These are phyloP conservation scores for Argentina anserina DNA, from an alignment of 306 rosid genomes.

Conservation along the genomic window DNA sequence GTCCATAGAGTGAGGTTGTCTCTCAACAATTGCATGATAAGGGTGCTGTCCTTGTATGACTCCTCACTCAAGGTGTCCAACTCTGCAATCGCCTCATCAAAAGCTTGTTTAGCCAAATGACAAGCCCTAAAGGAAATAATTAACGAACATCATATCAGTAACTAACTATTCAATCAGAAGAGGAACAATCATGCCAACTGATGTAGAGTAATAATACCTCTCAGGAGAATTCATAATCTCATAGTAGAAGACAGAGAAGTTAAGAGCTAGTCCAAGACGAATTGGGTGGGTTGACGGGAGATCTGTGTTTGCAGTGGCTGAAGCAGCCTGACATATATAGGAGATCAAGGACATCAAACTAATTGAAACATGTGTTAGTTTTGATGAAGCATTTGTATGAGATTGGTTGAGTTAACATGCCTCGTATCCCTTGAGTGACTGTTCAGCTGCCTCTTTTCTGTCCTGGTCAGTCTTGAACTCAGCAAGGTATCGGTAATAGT, in stretches of 20 bases:
- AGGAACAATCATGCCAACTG: conserved; percentile 9
- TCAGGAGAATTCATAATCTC: conserved; percentile 98
- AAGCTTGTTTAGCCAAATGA: conserved; percentile 98
- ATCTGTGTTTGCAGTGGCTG: conserved; percentile 81
- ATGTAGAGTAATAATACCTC: conserved; percentile 43
- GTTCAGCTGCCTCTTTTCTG: conserved; percentile 52
- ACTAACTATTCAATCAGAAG: not conserved
- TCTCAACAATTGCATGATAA: conserved; percentile 97
- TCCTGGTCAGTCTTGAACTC: conserved; percentile 55
- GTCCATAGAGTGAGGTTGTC: conserved; percentile 99
- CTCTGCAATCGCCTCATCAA: conserved; percentile 97
- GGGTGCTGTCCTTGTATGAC: conserved; percentile 97
- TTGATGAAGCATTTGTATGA: conserved; percentile 14
- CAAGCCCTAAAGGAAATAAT: conserved; percentile 70
- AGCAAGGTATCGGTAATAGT: conserved; percentile 47
- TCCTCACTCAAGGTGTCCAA: conserved; percentile 98
- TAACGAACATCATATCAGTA: conserved; percentile 22
- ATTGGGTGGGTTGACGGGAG: conserved; percentile 95
- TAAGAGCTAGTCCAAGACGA: conserved; percentile 98
- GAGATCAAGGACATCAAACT: conserved; percentile 12
- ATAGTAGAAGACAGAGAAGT: conserved; percentile 94
- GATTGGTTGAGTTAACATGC: conserved; percentile 35
- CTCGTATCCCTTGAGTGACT: conserved; percentile 59
- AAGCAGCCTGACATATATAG: conserved; percentile 57
- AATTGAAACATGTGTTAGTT: conserved; percentile 6